Base-by-base conservation (phyloP, 208 protist species). In the Herpetomonas tarakana region DNA sequence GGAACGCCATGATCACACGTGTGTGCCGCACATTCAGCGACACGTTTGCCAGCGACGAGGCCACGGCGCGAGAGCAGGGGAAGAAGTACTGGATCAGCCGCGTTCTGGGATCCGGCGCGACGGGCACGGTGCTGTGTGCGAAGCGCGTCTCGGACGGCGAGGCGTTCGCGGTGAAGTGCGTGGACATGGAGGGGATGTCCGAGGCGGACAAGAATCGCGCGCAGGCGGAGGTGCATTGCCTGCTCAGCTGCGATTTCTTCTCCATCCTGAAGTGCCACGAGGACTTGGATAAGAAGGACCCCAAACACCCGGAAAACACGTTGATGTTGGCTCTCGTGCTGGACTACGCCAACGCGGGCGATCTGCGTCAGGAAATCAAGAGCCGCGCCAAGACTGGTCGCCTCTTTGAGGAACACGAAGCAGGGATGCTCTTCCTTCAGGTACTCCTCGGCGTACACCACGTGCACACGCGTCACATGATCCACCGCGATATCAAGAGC, bases 401-500 rank as follows among this genome's bases (percentile, higher is more conserved):
- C 18, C 78, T 74, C 1, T 92, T 94, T 65, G 71, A 88, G 47
- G 88, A 94, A 59, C 86, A 92, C 68, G 88, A 94, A 69, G 81
- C 86, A 6, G 76, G 83, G 7, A 67, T 94, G 3, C 67, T 94
- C n/a, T 94, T 94, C 52, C 83, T 83, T 38, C 88, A 94, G 62
- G 86, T 94, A 51, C 75, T 92, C 9, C 66, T 92, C 0, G 92
- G 86, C 31, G 62, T 97, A 27, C 68, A 94, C 51, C 84, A 97
- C 61, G 76, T 97, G 11, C 92, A 97, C 71, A 66, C 50, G 35
- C 78, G 91, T 21, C 55, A 73, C 27, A 93, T 97, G 76, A 88
- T 96, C 73, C 91, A 96, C 58, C 82, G 91, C 18, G 91, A 96
- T 57, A 53, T 96, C 45, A 96, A 96, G 71, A 92, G 84, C 58